Base-by-base conservation (phyloP, 345 rosid species). In the Eucalyptus coolabah region DNA sequence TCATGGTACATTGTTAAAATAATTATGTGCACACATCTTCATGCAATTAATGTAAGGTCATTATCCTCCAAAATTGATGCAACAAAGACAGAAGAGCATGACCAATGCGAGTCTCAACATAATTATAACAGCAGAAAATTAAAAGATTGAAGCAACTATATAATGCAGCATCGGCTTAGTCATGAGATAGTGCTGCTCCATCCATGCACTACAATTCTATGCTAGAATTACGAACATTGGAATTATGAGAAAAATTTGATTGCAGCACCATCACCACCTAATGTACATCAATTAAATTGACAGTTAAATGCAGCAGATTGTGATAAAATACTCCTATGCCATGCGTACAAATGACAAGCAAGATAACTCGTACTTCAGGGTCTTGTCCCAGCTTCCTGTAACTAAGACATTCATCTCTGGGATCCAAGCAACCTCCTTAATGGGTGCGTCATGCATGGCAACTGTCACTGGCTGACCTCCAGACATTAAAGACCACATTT, bases 371-470 rank as follows among this genome's bases (percentile, higher is more conserved):
- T 95, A 97, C 99, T 92, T 96, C 93, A 98, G 89, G 50, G 99
- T 96, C 93, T 96, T 98, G 93, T 98, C 99, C 98, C 95, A 97
- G 92, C 99, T 98, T 87, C 97, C 99, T 12, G 98, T 93, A 63
- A 93, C 99, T 65, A 98, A 93, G 87, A 97, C 93, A 90, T 93
- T 96, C 97, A 98, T 95, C 92, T 95, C 99, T 1, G 99, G 97
- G 92, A 98, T 95, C 99, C 99, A 98, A 60, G 99, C 97, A 87
- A 98, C 88, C 88, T 95, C 98, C 89, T 90, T 93, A 88, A 98
- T 90, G 40, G 99, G 98, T 21, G 95, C 98, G 87, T 98, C 99
- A 88, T 98, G 99, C 97, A 96, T 96, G 50, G 98, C 99, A 77
- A 98, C 95, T 90, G 99, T 97, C 87, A 93, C 93, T 56, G 99